Conservation (phyloP, 352 stramenopile genomes). For the Pythium graminicola region DNA sequence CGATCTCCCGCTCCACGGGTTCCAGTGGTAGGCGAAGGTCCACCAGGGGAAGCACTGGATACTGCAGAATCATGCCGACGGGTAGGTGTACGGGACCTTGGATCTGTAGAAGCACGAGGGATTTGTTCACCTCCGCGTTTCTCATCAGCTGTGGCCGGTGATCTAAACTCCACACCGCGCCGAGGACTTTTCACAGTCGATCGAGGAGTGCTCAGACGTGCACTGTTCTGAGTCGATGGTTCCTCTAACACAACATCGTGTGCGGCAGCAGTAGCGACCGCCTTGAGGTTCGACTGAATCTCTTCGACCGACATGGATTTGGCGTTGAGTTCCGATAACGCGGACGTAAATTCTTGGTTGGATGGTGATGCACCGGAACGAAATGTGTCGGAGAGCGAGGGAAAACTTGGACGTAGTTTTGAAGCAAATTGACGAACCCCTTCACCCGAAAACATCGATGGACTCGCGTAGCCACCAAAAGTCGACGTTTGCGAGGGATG, state of each 20-base stretch:
- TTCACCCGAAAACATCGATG: constrained; percentile 13
- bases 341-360: constrained; percentile 32
- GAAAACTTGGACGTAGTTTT: constrained; percentile 9
- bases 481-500: constrained; percentile 1
- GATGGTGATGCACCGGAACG: not conserved
- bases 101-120: not conserved
- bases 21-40: not conserved
- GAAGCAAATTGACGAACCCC: constrained; percentile 15
- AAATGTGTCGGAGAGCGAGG: constrained; percentile 13
- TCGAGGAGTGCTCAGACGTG: constrained; percentile 1
- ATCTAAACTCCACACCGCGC: constrained; percentile 1
- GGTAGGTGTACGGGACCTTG: constrained; percentile 1
- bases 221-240: not conserved
- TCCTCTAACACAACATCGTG: constrained; percentile 14
- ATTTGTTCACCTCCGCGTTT: constrained; percentile 7
- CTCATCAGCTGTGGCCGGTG: constrained; percentile 7
- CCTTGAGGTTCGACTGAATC: constrained; percentile 24
- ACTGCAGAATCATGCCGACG: constrained; percentile 5
- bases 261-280: constrained; percentile 18
- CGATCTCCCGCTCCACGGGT: not conserved
- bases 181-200: constrained; percentile 3
- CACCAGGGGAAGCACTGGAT: not conserved
- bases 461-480: constrained; percentile 10
- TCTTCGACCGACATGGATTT: constrained; percentile 53
- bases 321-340: constrained; percentile 62